Base-by-base conservation (phyloP, 148 eudicot species). In the Silene conica region DNA sequence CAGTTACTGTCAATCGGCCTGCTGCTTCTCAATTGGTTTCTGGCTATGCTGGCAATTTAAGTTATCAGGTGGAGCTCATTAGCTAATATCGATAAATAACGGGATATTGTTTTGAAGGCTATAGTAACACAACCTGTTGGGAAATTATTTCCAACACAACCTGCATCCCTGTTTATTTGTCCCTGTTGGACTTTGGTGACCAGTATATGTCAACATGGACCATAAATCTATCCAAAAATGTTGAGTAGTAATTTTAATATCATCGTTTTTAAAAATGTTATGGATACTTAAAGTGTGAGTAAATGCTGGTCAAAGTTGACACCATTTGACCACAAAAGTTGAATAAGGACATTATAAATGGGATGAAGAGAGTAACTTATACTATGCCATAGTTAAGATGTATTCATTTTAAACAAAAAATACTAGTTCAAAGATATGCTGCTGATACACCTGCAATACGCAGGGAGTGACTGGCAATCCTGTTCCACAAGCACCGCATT, bases 391-490 rank as follows among this genome's bases (percentile, higher is more conserved):
- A 25, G 43, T 63, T 5, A 28, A 5, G 38, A 31, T 26, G 20
- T 34, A 64, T 12, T 34, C 48, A 16, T 34, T 64, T 34, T 8
- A 64, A 6, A 19, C 55, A 38, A 8, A 43, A 43, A 41, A 9
- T 34, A 65, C 34, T 66, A 2, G 41, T 67, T n/a, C 34, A 61
- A 23, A 48, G 83, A 70, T 79, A 22, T 75, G 79, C 75, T 79
- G 43, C 72, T 76, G 76, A 63, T 73, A 10, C 19, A 55, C 64
- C 48, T 63, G 67, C 57, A 82, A 72, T 68, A 57, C 73, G 5
- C 80, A 86, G 82, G 85, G 82, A 59, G 74, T 79, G 69, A 38
- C 79, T 5, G 73, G 82, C 70, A 75, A 82, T 38, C 78, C 83
- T 72, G 60, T 21, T 78, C 81, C 73, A 48, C 85, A 83, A 71